Evolutionary conservation across 139 green algal genomes (phyloP).

Genomic region (Tetraselmis striata): DNA sequence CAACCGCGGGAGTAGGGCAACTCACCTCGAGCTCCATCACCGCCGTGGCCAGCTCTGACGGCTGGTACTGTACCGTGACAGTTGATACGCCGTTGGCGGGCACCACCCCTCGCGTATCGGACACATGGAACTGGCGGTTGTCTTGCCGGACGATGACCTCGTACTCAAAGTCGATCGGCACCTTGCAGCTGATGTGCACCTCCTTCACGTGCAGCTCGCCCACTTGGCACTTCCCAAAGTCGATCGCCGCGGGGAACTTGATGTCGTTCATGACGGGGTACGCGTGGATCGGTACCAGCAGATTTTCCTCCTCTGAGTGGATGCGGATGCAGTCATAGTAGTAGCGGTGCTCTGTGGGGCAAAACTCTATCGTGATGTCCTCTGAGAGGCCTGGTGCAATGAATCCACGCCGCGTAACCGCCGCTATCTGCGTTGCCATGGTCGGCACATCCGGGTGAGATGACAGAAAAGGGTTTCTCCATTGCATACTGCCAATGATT

Average conservation of each 20-base stretch:
- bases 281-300: conserved; percentile 50
- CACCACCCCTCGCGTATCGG: conserved; percentile 26
- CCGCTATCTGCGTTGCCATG: too few relatives aligned
- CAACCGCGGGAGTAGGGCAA: too few relatives aligned
- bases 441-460: too few relatives aligned
- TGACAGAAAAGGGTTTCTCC: too few relatives aligned
- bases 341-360: conserved; percentile 39
- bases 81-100: conserved; percentile 24
- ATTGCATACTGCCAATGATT: too few relatives aligned
- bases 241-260: conserved; percentile 42
- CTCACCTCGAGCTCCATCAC: conserved; percentile 36
- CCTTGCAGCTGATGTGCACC: conserved; percentile 48
- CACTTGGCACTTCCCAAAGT: conserved; percentile 44
- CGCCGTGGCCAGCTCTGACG: conserved; percentile 29
- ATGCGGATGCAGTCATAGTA: conserved; percentile 56
- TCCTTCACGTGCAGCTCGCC: conserved; percentile 24
- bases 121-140: conserved; percentile 26
- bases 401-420: too few relatives aligned
- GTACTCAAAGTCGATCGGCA: conserved; percentile 49
- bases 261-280: conserved; percentile 55
- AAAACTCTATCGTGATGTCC: conserved; percentile 46
- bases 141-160: conserved; percentile 22
- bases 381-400: conserved; percentile 46
- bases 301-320: conserved; percentile 48
- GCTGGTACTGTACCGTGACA: conserved; percentile 31